Base-by-base conservation (phyloP, 1,284 basidiomycete species). In the Melampsora larici-populina region DNA sequence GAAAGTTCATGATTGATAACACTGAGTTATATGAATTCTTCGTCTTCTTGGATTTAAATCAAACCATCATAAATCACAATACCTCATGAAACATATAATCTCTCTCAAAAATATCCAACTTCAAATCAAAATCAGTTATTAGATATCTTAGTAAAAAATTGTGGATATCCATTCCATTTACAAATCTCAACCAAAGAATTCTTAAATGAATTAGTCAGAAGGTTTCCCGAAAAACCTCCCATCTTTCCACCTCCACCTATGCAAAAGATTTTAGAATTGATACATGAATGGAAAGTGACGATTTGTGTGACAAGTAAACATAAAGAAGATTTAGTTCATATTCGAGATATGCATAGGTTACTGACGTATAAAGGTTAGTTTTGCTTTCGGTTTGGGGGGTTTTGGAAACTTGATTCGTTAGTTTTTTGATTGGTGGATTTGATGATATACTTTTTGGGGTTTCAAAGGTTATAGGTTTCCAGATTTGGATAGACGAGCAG, bases 181-280 rank as follows among this genome's bases (percentile, higher is more conserved):
- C 96, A 99, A 84, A 92, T 99, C 81, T 88, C 92, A n/a, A 99
- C 97, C 31, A 99, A 99, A 84, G 97, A 98, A 83, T 99, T 99
- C 83, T 87, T 99, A 26, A 99, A 99, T 85, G 96, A 98, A 84
- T 91, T 99, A 82, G 97, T 99, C 33, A 90, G 95, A 64, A 89
- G 96, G 79, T 99, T 99, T 84, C 97, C 97, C 11, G 97, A 99
- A 85, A 89, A 96, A 60, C 96, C 96, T 2, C 96, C 97, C 0
- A 91, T 93, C 11, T 95, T 97, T 83, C 93, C 93, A 0, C 92
- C 93, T 7, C 91, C 94, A 18, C 92, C 97, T 80, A 98, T 98
- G 94, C 89, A 90, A 13, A 89, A 92, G 81, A 96, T 98, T 80
- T 86, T 99, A 36, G 94, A 97, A 81, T 88, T 97, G 80, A 94